A percentile compares a stretch with the other conserved stretches of the same genome.
Evolutionary conservation across 176 grass and related monocot species (phyloP).

Genomic region (Thalia dealbata): DNA sequence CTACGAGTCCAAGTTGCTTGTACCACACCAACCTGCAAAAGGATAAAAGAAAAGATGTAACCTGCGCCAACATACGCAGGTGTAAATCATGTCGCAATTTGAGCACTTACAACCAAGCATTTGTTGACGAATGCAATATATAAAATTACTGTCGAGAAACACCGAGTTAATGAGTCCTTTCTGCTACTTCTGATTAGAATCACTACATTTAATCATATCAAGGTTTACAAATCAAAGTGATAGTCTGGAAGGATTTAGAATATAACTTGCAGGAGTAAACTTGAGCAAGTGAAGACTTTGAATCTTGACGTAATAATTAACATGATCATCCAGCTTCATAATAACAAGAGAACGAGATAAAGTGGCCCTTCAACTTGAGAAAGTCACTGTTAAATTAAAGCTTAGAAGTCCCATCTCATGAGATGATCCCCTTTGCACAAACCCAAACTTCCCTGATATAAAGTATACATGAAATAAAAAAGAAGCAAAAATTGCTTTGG

Average conservation of each 20-base stretch:
- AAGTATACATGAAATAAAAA: neutral
- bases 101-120: neutral
- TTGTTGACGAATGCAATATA: neutral
- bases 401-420: neutral
- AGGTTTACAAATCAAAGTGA: neutral
- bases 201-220: neutral
- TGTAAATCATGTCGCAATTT: neutral
- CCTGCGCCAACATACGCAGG: neutral
- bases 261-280: neutral
- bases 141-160: neutral
- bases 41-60: neutral
- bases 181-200: neutral
- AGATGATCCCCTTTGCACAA: neutral
- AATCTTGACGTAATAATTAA: neutral
- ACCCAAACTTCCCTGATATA: neutral
- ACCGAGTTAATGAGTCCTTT: neutral
- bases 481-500: neutral
- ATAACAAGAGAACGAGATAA: neutral
- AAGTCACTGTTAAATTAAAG: neutral
- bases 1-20: slow-evolving; percentile 63
- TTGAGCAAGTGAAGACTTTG: neutral
- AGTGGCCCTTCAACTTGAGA: neutral
- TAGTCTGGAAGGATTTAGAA: no score
- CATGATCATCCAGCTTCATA: neutral
- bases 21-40: slow-evolving; percentile 40